Evolutionary conservation across 2,329 filamentous ascomycete species (phyloP), one percentile per base, ranked within the genome.

Genomic region (Stachybotrys echinatus): DNA sequence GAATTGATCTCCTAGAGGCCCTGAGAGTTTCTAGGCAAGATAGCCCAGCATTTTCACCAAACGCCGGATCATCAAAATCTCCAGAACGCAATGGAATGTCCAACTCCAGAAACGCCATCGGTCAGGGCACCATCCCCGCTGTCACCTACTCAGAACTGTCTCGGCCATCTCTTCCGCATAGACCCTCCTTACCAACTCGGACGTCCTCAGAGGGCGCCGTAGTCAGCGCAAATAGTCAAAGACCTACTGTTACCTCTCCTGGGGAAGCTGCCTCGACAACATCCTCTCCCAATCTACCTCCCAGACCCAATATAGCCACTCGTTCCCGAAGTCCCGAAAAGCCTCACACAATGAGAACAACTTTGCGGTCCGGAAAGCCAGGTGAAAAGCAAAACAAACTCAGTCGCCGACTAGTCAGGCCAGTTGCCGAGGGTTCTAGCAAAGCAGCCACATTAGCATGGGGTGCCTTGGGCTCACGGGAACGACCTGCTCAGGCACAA

Each of bases 1-100:
- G 92, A 45, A 89, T 96, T 47, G 90, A 96, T 64, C 75, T 97
- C 31, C 77, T 97, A 6, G 87, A 94, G 63, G 87, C 92, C 6
- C 73, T 97, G 50, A 82, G 85, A 53, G 75, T 87, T 55, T 85
- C 82, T n/a, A 73, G 81, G 50, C 66, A 75, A 52, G 77, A 63
- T 54, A 54, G 59, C 39, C 43, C 50, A 42, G 47, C 50, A n/a
- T 23, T 49, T 10, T 37, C 50, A 27, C 40, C 51, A 7, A 56
- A 23, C 43, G 48, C 37, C 23, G 56, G 47, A 42, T 37, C 49
- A 3, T 57, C 59, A 10, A 61, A 64, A 27, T 42, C 58, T 19
- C 52, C 54, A 21, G 58, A 62, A 48, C 52, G 52, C 3, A 55
- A 55, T 20, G 55, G 54, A 42, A 23, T 56, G 6, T 50, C 52